Evolutionary conservation across 805 yeast genomes (phyloP), one percentile per base, ranked within the genome.

Genomic region (Naumovozyma dairenensis): DNA sequence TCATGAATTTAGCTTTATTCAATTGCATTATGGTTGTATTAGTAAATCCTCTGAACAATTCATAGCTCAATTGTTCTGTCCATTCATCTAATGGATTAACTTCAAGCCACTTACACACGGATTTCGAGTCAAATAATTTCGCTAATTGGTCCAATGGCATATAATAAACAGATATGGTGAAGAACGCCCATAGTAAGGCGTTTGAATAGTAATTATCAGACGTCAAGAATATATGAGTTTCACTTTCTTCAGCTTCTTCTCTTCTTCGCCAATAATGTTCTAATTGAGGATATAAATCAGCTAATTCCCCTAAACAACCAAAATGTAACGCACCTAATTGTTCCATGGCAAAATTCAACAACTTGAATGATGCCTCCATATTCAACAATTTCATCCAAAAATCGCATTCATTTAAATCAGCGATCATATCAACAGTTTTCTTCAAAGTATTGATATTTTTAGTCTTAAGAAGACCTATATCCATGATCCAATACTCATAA

Each of bases 281-380:
- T 18, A 53, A 37, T 20, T 47, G 36, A 9, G 43, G 16, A 19
- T 51, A 53, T 17, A 55, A 35, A 10, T 55, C 59, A 12, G 48
- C 44, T 2, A 57, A 46, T 32, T 57, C 61, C 21, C 50, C 46
- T 12, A 58, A 27, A n/a, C 44, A 39, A 7, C 59, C 59, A 40
- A 57, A 53, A 40, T 38, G 57, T 16, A 58, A 37, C 2, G 48
- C 38, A 4, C 63, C 62, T 9, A 57, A 28, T n/a, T 46, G 48
- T 35, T 54, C 58, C 34, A 53, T 39, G 2, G 60, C 39, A 35
- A 45, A 52, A 26, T 54, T 52, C 7, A 57, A 34, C 12, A 58
- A 18, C 13, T 46, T 35, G 35, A 42, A 53, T 3, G 52, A 43
- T 12, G 37, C 39, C 2, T 49, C 53, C 16, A 36, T 29, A 7